These are phyloP conservation scores for Fusarium luffae DNA, from an alignment of 2,329 filamentous ascomycete genomes.

Conservation along the genomic window DNA sequence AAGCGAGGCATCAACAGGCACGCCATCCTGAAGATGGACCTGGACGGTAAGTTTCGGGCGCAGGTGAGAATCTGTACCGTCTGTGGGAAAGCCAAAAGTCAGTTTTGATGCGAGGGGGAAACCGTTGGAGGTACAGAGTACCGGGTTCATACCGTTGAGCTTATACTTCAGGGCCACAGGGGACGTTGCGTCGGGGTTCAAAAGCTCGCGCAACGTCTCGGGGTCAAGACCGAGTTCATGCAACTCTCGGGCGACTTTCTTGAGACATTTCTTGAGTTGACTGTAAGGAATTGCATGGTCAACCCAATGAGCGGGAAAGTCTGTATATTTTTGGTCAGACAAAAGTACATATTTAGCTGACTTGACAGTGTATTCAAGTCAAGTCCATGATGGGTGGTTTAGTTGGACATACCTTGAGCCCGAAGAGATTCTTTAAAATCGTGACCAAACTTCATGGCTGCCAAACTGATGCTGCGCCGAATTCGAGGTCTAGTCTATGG, in stretches of 20 bases:
- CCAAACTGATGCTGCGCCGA: conserved; percentile 19
- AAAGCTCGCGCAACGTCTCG: conserved; percentile 73
- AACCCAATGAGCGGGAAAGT: conserved; percentile 78
- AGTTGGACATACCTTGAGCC: conserved; percentile 61
- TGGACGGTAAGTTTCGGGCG: conserved; percentile 77
- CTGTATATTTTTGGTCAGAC: conserved; percentile 48
- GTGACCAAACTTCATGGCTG: conserved; percentile 85
- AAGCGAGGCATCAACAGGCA: conserved; percentile 74
- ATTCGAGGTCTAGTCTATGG: conserved; percentile 15
- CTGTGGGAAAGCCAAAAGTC: conserved; percentile 39
- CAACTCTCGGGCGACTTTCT: conserved; percentile 79
- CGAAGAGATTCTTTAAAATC: conserved; percentile 77
- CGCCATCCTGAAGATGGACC: conserved; percentile 73
- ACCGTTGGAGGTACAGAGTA: conserved; percentile 17
- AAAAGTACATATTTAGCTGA: neutral
- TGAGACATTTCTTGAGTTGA: conserved; percentile 89
- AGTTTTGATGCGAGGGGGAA: conserved; percentile 10
- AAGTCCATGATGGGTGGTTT: neutral
- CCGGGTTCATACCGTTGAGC: conserved; percentile 57
- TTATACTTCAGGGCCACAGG: conserved; percentile 65
- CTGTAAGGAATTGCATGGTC: conserved; percentile 84
- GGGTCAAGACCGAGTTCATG: conserved; percentile 76
- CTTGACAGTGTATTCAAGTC: neutral
- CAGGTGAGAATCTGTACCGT: conserved; percentile 59
- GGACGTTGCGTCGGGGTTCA: conserved; percentile 62